Evolutionary conservation across 305 asterid species (phyloP).

Genomic region (Nicotiana rustica): DNA sequence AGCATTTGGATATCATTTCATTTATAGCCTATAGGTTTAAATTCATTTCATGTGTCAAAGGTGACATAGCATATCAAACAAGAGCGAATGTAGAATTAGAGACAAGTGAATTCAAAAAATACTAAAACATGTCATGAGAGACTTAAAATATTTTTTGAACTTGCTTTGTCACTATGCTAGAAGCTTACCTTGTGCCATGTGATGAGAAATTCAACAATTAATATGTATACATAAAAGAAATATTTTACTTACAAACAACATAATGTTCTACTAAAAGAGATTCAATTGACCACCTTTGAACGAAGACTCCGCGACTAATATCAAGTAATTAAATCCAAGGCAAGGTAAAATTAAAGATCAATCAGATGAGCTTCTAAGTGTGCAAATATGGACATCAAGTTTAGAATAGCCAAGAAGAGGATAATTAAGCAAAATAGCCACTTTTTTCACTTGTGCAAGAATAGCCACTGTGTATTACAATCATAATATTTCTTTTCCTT

Average conservation of each 20-base stretch:
- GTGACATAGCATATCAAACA: neutral
- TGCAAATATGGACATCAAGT: too few species aligned
- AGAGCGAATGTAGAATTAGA: neutral
- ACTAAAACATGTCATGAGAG: neutral
- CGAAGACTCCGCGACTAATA: neutral
- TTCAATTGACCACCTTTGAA: neutral
- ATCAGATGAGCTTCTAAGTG: too few species aligned
- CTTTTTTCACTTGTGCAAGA: neutral
- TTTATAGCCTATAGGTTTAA: neutral
- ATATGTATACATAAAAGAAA: neutral
- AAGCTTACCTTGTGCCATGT: too few species aligned
- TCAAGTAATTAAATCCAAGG: neutral
- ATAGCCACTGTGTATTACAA: neutral
- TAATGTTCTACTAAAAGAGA: neutral
- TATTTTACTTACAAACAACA: too few species aligned
- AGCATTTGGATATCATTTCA: too few species aligned
- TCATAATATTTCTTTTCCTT: neutral
- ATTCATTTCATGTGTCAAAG: neutral
- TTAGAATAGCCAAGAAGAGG: too few species aligned
- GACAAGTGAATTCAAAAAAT: neutral
- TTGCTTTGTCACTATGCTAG: too few species aligned
- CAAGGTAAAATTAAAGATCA: neutral
- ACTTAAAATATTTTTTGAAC: too few species aligned
- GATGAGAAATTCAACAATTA: too few species aligned
- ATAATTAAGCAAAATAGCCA: neutral